A percentile compares a stretch with the other conserved stretches of the same genome.
Conservation (phyloP, 1,139 yeast genomes). For the Pichia sp. region DNA sequence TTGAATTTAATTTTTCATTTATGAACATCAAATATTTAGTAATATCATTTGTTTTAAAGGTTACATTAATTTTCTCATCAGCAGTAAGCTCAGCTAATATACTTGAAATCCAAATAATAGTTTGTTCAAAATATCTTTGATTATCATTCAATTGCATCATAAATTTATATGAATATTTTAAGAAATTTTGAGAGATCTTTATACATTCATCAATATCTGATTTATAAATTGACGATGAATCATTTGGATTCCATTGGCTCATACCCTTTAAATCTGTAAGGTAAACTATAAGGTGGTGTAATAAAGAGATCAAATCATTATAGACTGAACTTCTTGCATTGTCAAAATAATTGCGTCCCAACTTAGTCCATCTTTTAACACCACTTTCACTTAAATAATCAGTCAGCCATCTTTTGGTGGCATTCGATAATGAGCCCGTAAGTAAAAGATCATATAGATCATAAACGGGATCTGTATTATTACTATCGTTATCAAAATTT, state of each 20-base stretch:
- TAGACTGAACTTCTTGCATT: slow-evolving; percentile 40
- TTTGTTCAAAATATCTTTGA: slow-evolving; percentile 44
- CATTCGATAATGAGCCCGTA: slow-evolving; percentile 52
- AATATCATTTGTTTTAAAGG: slow-evolving; percentile 22
- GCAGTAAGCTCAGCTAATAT: slow-evolving; percentile 29
- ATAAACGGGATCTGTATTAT: slow-evolving; percentile 25
- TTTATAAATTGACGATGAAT: slow-evolving; percentile 31
- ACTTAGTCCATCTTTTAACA: slow-evolving; percentile 48
- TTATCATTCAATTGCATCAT: slow-evolving; percentile 49
- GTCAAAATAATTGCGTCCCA: slow-evolving; percentile 48
- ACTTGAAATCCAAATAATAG: slow-evolving; percentile 41
- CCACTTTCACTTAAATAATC: slow-evolving; percentile 64
- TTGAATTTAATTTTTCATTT: slow-evolving; percentile 11
- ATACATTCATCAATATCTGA: slow-evolving; percentile 30
- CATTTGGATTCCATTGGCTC: slow-evolving; percentile 30
- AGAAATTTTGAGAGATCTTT: slow-evolving; percentile 29
- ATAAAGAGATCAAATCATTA: slow-evolving; percentile 47
- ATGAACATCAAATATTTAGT: slow-evolving; percentile 24
- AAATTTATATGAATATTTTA: slow-evolving; percentile 36
- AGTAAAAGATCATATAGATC: slow-evolving; percentile 47
- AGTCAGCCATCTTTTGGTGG: slow-evolving; percentile 43
- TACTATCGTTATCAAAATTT: slow-evolving; percentile 3
- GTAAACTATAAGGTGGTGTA: slow-evolving; percentile 53
- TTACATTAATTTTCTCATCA: slow-evolving; percentile 23
- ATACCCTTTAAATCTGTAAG: slow-evolving; percentile 43